Evolutionary conservation across 2,329 filamentous ascomycete species (phyloP).

Genomic region (Paracorniculantispora psalliotae): DNA sequence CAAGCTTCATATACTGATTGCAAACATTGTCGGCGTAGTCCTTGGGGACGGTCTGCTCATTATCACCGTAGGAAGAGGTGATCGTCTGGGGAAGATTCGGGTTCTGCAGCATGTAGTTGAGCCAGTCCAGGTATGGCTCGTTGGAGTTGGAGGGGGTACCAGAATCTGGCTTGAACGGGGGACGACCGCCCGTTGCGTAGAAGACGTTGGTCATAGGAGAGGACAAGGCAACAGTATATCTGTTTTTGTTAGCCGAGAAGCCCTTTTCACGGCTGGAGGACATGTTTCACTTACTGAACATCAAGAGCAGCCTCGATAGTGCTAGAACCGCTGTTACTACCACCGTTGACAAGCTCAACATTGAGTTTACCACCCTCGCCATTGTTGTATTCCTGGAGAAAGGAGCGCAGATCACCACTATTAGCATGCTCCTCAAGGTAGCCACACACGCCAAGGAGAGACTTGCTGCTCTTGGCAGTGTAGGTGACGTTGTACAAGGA

Average conservation of each 20-base stretch:
- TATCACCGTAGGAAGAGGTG: conserved; percentile 12
- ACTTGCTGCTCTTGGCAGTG: conserved; percentile 1
- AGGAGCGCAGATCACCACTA: not conserved
- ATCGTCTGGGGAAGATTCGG: conserved; percentile 6
- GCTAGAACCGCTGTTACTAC: not conserved
- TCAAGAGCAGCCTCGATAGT: conserved; percentile 11
- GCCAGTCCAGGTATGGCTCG: conserved; percentile 12
- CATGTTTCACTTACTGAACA: not conserved
- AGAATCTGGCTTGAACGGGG: conserved; percentile 3
- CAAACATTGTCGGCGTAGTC: conserved; percentile 13
- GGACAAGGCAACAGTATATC: conserved; percentile 6
- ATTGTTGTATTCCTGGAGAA: not conserved
- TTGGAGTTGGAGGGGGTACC: conserved; percentile 10
- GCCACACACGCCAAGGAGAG: conserved; percentile 4
- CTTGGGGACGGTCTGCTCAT: conserved; percentile 4
- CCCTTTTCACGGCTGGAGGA: not conserved
- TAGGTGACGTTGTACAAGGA: conserved; percentile 10
- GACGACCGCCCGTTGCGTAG: conserved; percentile 8
- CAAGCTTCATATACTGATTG: conserved; percentile 13
- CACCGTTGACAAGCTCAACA: conserved; percentile 8
- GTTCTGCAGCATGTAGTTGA: conserved; percentile 9
- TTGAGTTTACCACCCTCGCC: not conserved
- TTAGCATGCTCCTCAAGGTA: conserved; percentile 5
- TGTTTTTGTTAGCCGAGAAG: not conserved
- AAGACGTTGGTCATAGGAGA: conserved; percentile 11